These are phyloP conservation scores for Striga hermonthica DNA, from an alignment of 305 asterid genomes.

Conservation along the genomic window DNA sequence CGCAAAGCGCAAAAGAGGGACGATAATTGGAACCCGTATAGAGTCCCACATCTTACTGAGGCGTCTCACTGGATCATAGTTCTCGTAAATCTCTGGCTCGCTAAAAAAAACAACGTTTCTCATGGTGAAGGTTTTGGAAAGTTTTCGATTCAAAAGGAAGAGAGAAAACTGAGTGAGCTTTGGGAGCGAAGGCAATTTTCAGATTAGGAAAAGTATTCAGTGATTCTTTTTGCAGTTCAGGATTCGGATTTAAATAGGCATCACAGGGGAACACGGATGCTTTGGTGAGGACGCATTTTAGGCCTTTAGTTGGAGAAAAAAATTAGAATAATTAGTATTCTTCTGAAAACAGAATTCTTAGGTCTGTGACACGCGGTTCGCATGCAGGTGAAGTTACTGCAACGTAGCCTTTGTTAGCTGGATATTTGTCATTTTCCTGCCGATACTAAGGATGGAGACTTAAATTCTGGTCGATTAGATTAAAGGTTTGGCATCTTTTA, in stretches of 20 bases:
- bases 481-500: constrained; percentile 15
- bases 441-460: constrained; percentile 42
- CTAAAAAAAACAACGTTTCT: constrained; percentile 43
- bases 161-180: constrained; percentile 25
- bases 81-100: constrained; percentile 35
- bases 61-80: constrained; percentile 42
- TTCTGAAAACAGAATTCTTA: constrained; percentile 28
- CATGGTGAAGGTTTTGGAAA: constrained; percentile 37
- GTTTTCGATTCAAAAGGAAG: constrained; percentile 25
- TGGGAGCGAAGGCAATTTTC: constrained; percentile 33
- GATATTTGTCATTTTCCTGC: constrained; percentile 50
- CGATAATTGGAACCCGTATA: constrained; percentile 52
- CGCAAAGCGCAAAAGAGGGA: constrained; percentile 48
- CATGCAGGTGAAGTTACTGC: constrained; percentile 61
- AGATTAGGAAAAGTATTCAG: constrained; percentile 29
- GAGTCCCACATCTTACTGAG: constrained; percentile 50
- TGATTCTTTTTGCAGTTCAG: constrained; percentile 25
- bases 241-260: constrained; percentile 44
- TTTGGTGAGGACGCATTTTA: constrained; percentile 33
- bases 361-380: constrained; percentile 47
- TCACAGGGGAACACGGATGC: constrained; percentile 27
- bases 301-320: constrained; percentile 39
- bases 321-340: constrained; percentile 34
- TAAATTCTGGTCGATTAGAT: constrained; percentile 29
- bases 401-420: constrained; percentile 58